Base-by-base conservation (phyloP, 768 basidiomycete species). In the Myochromella boudieri region DNA sequence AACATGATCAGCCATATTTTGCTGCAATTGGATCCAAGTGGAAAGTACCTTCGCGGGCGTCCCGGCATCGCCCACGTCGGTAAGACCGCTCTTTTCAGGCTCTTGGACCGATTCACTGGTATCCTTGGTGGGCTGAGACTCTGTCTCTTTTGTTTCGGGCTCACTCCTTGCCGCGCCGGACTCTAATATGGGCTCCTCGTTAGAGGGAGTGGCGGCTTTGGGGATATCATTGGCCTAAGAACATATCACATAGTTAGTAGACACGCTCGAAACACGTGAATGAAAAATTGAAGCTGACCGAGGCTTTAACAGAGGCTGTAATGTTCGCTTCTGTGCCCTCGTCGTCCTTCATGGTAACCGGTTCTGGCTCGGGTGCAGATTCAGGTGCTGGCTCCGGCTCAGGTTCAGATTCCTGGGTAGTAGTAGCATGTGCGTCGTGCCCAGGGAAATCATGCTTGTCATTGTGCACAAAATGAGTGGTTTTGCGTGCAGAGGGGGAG, bases 301-400 rank as follows among this genome's bases (percentile, higher is more conserved):
- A 55, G 37, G 64, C 55, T 28, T 59, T 42, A 17, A 69, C 49
- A 4, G 69, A 61, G 20, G 60, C 60, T 8, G 66, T 52, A 44
- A 70, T 66, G 43, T 72, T 59, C n/a, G 66, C 71, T 31, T 61
- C 63, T 28, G 59, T 67, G 29, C 68, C 73, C 47, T 74, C 71
- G 48, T 66, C 68, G 37, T 75, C 72, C 55, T 63, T 68, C 60
- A 72, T 56, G 18, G 63, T 42, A 25, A 64, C 62, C 14, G 52
- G 56, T 22, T 46, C 51, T 7, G 54, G 51, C n/a, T 49, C 44
- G 18, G 42, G n/a, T 33, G 41, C 31, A 36, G 51, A 17, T 42
- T 40, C 31, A 9, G 48, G 29, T n/a, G 46, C 46, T 14, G 50
- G 21, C 25, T 55, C 49, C 37, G 44, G 42, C 11, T 56, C 58